These are phyloP conservation scores for Ambrosiella cleistominuta DNA, from an alignment of 2,329 filamentous ascomycete species.

Conservation along the genomic window DNA sequence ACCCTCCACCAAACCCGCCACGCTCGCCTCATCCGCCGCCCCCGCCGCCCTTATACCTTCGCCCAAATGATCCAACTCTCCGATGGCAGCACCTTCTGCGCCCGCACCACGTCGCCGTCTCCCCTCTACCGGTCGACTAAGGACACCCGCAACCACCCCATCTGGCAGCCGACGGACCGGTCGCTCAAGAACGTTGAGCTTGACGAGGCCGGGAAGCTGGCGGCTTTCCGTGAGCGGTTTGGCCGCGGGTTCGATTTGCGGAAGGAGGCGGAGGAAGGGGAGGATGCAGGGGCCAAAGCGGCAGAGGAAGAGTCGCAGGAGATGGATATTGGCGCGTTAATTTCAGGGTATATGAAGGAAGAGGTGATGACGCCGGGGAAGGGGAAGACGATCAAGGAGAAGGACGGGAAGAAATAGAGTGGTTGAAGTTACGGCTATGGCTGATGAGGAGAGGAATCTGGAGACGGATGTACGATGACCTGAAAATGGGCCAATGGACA, in stretches of 20 bases:
- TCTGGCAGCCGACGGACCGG: conserved; percentile 79
- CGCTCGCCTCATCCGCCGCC: conserved; percentile 70
- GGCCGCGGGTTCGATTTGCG: conserved; percentile 64
- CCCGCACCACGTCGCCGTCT: conserved; percentile 57
- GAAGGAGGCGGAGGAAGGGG: conserved; percentile 19
- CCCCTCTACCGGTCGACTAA: conserved; percentile 46
- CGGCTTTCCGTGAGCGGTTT: conserved; percentile 70
- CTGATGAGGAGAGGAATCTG: background rate
- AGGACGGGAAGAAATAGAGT: conserved; percentile 29
- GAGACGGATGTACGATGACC: background rate
- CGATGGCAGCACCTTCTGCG: conserved; percentile 71
- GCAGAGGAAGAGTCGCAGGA: conserved; percentile 13
- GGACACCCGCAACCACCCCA: conserved; percentile 72
- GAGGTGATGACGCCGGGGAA: conserved; percentile 16
- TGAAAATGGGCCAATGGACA: background rate
- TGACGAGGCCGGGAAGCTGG: conserved; percentile 81
- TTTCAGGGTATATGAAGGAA: conserved; percentile 28
- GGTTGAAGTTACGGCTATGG: background rate
- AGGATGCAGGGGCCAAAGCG: conserved; percentile 16
- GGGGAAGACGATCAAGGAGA: conserved; percentile 17
- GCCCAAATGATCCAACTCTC: conserved; percentile 90
- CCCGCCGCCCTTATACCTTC: conserved; percentile 88
- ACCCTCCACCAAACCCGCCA: conserved; percentile 44
- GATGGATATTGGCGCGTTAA: conserved; percentile 30
- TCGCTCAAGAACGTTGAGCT: conserved; percentile 77